These are phyloP conservation scores for Suillus occidentalis DNA, from an alignment of 768 basidiomycete genomes.

Conservation along the genomic window DNA sequence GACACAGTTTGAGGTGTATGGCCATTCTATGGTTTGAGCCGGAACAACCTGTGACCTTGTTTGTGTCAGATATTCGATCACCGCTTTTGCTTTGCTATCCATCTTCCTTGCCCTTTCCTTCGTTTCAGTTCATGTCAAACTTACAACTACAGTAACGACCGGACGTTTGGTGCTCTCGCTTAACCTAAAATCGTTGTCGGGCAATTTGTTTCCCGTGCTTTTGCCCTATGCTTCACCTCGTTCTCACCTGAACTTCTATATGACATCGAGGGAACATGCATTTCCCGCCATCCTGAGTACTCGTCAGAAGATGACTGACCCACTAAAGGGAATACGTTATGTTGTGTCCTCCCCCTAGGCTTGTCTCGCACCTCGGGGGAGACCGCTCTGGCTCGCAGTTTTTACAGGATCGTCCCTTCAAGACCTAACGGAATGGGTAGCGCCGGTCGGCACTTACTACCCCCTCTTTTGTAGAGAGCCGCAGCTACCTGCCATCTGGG, in stretches of 20 bases:
- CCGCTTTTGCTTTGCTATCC: not conserved
- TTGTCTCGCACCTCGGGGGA: constrained; percentile 20
- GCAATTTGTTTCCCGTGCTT: not conserved
- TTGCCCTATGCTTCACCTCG: not conserved
- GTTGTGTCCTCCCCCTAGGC: constrained; percentile 76
- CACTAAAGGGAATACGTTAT: constrained; percentile 81
- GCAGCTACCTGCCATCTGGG: constrained; percentile 83
- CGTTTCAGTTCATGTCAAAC: not conserved
- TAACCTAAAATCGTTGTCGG: not conserved
- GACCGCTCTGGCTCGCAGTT: not conserved
- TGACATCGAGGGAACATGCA: constrained; percentile 81
- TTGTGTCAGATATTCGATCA: not conserved
- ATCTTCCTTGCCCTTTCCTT: not conserved
- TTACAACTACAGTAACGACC: not conserved
- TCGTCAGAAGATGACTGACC: constrained; percentile 82
- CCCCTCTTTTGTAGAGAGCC: constrained; percentile 83
- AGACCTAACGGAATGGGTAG: constrained; percentile 83
- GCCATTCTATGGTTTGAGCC: not conserved
- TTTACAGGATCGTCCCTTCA: constrained; percentile 79
- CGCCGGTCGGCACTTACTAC: constrained; percentile 94
- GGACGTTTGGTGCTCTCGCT: not conserved
- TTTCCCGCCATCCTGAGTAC: constrained; percentile 80
- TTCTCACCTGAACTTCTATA: not conserved
- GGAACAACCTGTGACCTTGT: too few species aligned
- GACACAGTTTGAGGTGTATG: too few species aligned